A percentile compares a stretch with the other conserved stretches of the same genome.
These are phyloP conservation scores for Anaeromyces robustus DNA, from an alignment of 192 early-diverging fungal species.

Conservation along the genomic window DNA sequence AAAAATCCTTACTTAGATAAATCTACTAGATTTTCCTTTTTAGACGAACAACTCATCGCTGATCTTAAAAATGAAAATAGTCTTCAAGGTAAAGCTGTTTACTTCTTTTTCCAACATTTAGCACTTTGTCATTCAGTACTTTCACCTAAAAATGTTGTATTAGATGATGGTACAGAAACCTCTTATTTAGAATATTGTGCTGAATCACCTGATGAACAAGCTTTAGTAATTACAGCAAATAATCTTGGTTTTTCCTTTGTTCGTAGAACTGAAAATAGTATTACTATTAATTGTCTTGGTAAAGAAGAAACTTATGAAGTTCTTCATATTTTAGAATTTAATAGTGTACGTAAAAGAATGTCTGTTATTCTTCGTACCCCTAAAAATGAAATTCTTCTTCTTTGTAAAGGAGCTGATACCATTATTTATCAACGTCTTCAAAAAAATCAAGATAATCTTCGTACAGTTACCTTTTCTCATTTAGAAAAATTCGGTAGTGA, in stretches of 20 bases:
- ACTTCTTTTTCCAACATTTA: not conserved
- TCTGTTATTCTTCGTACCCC: slow-evolving; percentile 68
- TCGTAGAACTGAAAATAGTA: not conserved
- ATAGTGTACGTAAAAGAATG: slow-evolving; percentile 93
- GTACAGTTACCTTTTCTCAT: slow-evolving; percentile 51
- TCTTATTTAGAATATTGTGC: not conserved
- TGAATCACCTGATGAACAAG: slow-evolving; percentile 5
- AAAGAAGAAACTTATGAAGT: not conserved
- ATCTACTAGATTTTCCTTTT: not conserved
- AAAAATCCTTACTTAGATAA: not conserved
- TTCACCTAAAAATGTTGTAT: not conserved
- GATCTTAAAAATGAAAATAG: not conserved
- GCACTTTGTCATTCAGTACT: slow-evolving; percentile 4
- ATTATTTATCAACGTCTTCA: slow-evolving; percentile 75
- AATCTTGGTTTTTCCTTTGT: not conserved
- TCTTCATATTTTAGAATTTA: slow-evolving; percentile 56
- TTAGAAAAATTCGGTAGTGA: slow-evolving; percentile 72
- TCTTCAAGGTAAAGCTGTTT: not conserved
- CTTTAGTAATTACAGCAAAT: not conserved
- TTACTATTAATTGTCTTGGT: not conserved
- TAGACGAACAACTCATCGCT: not conserved
- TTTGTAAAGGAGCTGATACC: slow-evolving; percentile 90
- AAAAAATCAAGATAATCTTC: slow-evolving; percentile 47
- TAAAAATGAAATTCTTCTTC: slow-evolving; percentile 51
- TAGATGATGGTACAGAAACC: not conserved